phyloP scores from a whole-genome alignment of 2,329 filamentous ascomycete genomes.

The Fusarium sp. region DNA sequence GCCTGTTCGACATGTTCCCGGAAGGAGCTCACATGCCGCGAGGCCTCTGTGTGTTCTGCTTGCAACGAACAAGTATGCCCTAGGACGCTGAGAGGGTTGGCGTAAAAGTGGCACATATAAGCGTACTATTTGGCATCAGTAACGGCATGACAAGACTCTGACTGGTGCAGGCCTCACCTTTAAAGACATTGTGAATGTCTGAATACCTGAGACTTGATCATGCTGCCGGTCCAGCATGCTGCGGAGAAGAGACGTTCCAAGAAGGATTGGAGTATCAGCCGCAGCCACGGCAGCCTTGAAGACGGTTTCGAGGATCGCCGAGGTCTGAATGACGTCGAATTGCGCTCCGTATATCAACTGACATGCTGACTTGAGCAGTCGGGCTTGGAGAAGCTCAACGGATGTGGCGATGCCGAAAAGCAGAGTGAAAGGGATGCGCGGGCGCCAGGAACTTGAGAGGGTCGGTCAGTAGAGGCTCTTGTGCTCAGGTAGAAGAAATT shows the following conservation, averaged over 20 bases:
- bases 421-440: conserved; percentile 80
- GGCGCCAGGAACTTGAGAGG: conserved; percentile 68
- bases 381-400: conserved; percentile 80
- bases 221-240: conserved; percentile 77
- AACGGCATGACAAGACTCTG: not conserved
- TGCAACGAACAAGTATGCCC: conserved; percentile 59
- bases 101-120: conserved; percentile 89
- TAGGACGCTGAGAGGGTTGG: conserved; percentile 78
- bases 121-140: conserved; percentile 67
- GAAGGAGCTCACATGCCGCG: conserved; percentile 78
- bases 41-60: conserved; percentile 71
- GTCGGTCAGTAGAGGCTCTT: conserved; percentile 50
- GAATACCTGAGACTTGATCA: conserved; percentile 81
- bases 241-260: conserved; percentile 72
- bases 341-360: conserved; percentile 75
- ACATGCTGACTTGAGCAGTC: conserved; percentile 75
- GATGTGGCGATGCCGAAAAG: conserved; percentile 86
- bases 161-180: conserved; percentile 60
- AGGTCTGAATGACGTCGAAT: conserved; percentile 81
- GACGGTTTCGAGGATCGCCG: conserved; percentile 76
- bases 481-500: no score
- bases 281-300: conserved; percentile 74
- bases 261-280: conserved; percentile 63
- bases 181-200: conserved; percentile 75
- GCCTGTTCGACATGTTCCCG: conserved; percentile 61